Evolutionary conservation across 108 stramenopile genomes (phyloP), one percentile per base, ranked within the genome.

Genomic region (Cyclotella kingstonii): DNA sequence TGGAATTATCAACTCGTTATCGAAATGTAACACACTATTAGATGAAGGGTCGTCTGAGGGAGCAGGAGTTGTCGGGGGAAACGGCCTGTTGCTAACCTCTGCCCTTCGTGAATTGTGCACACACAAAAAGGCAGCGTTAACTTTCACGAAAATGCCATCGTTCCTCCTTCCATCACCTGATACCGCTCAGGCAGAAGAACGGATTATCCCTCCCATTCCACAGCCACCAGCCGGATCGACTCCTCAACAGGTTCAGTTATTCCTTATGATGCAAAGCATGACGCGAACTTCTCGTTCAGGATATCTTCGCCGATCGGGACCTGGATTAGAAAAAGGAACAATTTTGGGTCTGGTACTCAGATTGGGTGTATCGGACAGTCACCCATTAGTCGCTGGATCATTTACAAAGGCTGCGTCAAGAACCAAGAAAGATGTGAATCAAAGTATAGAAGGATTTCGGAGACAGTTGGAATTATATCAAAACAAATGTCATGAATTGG

Each of bases 271-370:
- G 77, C 63, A 66, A 40, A 43, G 67, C 49, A 81, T 81, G 80
- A 46, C 59, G 36, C 35, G 43, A 30, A 47, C 56, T 18, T 39
- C 26, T 43, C 52, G 57, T 15, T 35, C 22, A 35, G 60, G 61
- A 12, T 87, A 87, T 40, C 29, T 66, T 36, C 74, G 69, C 53
- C 82, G 93, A 28, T 85, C 84, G 26, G 93, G 93, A 8, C 85
- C 86, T 2, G 93, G 67, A 4, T 38, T 94, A 17, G 93, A 94
- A 66, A 81, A 84, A 62, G 59, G 84, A 25, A 94, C 93, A 7
- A 17, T 94, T 4, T 64, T 94, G 70, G 93, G 93, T 7, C 17
- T 73, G 12, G 70, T 79, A 14, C 54, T 91, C 35, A 59, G 84
- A n/a, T 36, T 87, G 36, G 88, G 88, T 8, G 18, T 79, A 4